phyloP scores from a whole-genome alignment of 2,329 filamentous ascomycete genomes.

The Xylaria sp. region DNA sequence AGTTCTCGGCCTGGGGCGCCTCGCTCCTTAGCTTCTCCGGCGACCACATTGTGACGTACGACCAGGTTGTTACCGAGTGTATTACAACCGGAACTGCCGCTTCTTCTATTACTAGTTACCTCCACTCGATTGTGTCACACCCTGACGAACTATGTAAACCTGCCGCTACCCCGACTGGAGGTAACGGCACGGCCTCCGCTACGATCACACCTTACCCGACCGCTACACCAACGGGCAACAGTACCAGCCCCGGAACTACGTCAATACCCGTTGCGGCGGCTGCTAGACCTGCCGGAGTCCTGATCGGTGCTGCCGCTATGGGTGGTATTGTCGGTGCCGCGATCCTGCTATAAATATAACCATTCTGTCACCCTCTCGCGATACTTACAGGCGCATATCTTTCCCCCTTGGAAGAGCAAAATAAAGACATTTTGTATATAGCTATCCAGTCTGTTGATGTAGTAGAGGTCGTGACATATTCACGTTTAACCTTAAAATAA shows the following conservation, averaged over 20 bases:
- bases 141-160: constrained; percentile 10
- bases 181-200: neutral
- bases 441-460: too few relatives aligned
- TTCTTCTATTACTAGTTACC: constrained; percentile 20
- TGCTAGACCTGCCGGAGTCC: constrained; percentile 3
- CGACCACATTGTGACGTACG: constrained; percentile 10
- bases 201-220: constrained; percentile 9
- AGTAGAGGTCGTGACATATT: too few relatives aligned
- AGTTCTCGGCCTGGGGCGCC: constrained; percentile 11
- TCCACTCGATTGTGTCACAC: constrained; percentile 8
- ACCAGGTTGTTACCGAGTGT: constrained; percentile 25
- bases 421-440: too few relatives aligned
- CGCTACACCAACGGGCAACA: constrained; percentile 1
- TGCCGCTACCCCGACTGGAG: neutral
- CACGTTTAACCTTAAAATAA: too few relatives aligned
- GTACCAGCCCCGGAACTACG: neutral
- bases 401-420: too few relatives aligned
- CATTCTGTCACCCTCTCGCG: neutral
- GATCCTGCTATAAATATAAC: constrained; percentile 12
- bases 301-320: constrained; percentile 14
- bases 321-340: constrained; percentile 22
- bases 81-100: constrained; percentile 53
- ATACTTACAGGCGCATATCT: too few relatives aligned
- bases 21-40: constrained; percentile 15
- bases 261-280: constrained; percentile 11